These are phyloP conservation scores for Xerocomellus intermedius DNA, from an alignment of 768 basidiomycete genomes.

Conservation along the genomic window DNA sequence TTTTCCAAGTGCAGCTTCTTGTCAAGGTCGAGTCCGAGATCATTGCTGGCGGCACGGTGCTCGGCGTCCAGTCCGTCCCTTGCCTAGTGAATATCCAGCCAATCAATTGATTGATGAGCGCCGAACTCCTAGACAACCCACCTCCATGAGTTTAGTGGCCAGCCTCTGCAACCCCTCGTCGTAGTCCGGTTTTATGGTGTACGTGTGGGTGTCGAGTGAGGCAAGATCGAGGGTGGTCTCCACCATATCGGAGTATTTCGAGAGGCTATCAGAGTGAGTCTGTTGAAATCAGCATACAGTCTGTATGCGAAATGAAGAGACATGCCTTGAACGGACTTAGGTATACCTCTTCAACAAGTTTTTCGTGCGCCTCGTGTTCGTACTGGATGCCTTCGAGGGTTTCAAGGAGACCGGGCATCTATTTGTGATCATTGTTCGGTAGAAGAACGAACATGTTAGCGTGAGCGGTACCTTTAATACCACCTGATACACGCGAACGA, in stretches of 20 bases:
- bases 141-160: constrained; percentile 62
- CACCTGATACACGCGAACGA: constrained; percentile 94
- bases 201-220: constrained; percentile 81
- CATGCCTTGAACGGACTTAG: constrained; percentile 58
- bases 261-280: constrained; percentile 61
- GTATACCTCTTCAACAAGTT: constrained; percentile 69
- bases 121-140: constrained; percentile 19
- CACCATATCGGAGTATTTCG: constrained; percentile 89
- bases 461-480: constrained; percentile 61
- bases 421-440: background rate
- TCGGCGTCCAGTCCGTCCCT: constrained; percentile 83
- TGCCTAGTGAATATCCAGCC: constrained; percentile 34
- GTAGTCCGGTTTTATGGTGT: constrained; percentile 90
- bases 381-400: constrained; percentile 52
- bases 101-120: background rate
- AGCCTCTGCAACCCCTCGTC: constrained; percentile 72
- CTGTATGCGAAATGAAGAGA: background rate
- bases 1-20: constrained; percentile 97
- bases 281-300: constrained; percentile 27
- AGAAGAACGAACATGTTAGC: background rate
- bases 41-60: constrained; percentile 64
- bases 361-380: constrained; percentile 44
- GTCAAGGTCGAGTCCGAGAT: constrained; percentile 80
- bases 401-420: constrained; percentile 78
- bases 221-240: constrained; percentile 93